phyloP scores from a whole-genome alignment of 2,329 filamentous ascomycete genomes.

The Emydomyces testavorans region DNA sequence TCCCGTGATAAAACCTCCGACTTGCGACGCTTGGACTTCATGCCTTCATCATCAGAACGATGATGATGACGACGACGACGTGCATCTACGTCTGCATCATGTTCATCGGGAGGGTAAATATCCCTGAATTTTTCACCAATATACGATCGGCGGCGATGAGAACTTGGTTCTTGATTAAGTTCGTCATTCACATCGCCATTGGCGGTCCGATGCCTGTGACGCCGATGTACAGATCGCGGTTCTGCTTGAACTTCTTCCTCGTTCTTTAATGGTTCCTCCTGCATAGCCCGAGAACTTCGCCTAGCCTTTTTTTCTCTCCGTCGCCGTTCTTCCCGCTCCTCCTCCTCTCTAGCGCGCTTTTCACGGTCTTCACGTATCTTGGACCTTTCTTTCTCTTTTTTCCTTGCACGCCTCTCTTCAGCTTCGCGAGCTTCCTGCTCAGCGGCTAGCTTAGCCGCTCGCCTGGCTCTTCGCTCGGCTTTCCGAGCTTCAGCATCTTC shows the following conservation, averaged over 20 bases:
- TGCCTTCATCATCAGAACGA: conserved; percentile 25
- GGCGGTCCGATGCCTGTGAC: conserved; percentile 27
- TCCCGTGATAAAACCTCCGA: conserved; percentile 25
- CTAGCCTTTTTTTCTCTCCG: conserved; percentile 50
- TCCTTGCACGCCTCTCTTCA: conserved; percentile 38
- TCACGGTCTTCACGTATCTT: conserved; percentile 33
- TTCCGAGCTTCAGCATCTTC: conserved; percentile 50
- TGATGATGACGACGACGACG: conserved; percentile 24
- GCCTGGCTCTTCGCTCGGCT: conserved; percentile 50
- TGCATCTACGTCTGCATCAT: conserved; percentile 23
- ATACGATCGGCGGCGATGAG: conserved; percentile 27
- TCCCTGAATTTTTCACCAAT: conserved; percentile 22
- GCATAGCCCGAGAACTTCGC: conserved; percentile 37
- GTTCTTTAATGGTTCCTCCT: conserved; percentile 22
- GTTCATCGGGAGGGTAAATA: conserved; percentile 22
- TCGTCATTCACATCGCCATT: conserved; percentile 18
- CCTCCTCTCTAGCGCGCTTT: conserved; percentile 32
- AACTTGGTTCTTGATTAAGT: conserved; percentile 13
- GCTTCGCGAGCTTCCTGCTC: conserved; percentile 27
- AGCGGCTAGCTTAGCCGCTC: conserved; percentile 29
- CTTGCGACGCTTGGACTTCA: conserved; percentile 28
- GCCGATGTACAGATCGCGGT: conserved; percentile 26
- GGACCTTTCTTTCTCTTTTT: conserved; percentile 38
- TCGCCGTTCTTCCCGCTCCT: conserved; percentile 43
- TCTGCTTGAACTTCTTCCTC: conserved; percentile 23